Evolutionary conservation across 192 early-diverging fungal genomes (phyloP).

Genomic region (Coemansia sp.): DNA sequence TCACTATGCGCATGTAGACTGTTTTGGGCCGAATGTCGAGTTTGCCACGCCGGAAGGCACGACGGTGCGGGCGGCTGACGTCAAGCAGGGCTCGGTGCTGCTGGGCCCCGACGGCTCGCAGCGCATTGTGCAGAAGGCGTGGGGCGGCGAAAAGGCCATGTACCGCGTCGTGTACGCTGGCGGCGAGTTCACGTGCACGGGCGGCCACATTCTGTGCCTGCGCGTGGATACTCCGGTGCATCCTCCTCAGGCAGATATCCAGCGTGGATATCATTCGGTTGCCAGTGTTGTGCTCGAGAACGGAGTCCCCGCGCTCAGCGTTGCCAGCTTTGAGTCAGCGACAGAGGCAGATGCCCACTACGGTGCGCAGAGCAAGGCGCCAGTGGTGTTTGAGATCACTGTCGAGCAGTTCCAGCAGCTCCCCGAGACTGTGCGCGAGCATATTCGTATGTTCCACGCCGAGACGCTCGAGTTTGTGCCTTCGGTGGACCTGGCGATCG

Average conservation of each 20-base stretch:
- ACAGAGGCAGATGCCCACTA: slow-evolving; percentile 18
- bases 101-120: slow-evolving; percentile 31
- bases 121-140: slow-evolving; percentile 24
- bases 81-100: slow-evolving; percentile 20
- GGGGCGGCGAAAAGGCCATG: slow-evolving; percentile 29
- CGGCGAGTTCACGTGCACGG: slow-evolving; percentile 34
- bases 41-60: slow-evolving; percentile 25
- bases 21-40: slow-evolving; percentile 24
- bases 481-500: slow-evolving; percentile 18
- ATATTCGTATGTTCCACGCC: slow-evolving; percentile 22
- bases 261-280: slow-evolving; percentile 3
- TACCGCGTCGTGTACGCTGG: slow-evolving; percentile 17
- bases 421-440: slow-evolving; percentile 16
- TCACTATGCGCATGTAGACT: slow-evolving; percentile 97
- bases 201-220: slow-evolving; percentile 40
- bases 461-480: slow-evolving; percentile 19
- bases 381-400: slow-evolving; percentile 27
- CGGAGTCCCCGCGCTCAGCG: background rate
- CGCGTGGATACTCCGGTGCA: slow-evolving; percentile 24
- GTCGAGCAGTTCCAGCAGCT: slow-evolving; percentile 31
- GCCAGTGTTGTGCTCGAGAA: slow-evolving; percentile 3
- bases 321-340: slow-evolving; percentile 2
- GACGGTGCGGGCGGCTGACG: slow-evolving; percentile 13
- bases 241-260: too few relatives aligned
- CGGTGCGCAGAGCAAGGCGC: slow-evolving; percentile 11